Evolutionary conservation across 106 monocot species (phyloP), one percentile per base, ranked within the genome.

Genomic region (Dendrobium nobile): DNA sequence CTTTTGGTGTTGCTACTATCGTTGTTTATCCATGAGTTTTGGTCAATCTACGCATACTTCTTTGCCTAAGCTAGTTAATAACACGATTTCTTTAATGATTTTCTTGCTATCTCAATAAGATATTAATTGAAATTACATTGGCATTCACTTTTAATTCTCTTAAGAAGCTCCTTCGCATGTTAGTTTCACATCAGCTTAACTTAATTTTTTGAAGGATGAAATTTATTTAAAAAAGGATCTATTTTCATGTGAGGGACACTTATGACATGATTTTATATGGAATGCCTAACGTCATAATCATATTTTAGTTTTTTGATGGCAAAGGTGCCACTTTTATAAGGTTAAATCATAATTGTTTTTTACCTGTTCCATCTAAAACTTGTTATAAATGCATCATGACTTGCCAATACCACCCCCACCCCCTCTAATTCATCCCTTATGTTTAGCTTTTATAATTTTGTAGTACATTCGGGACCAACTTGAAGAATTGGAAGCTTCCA

Each of bases 391-490:
- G 54, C 31, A 47, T 45, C 77, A 28, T 75, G 43, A 75, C 44
- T 43, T 77, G 13, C 3, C 7, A 43, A 2, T 54, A 37, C 37
- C 37, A 37, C 37, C 37, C 37, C 37, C 37, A 37, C 37, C 19
- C 78, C 58, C 41, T n/a, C 0, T 45, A 20, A 43, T 68, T 54
- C 17, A 24, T 7, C 17, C 72, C n/a, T 64, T 16, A 28, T 77
- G 16, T 31, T 82, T 79, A 79, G 20, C 4, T 54, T 9, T 61
- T 79, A n/a, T 68, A 24, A 67, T 16, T 77, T 11, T 87, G 81
- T 82, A 94, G 93, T 94, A 87, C 74, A 84, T 94, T 51, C 79
- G 89, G 51, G 79, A 89, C 43, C 91, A 94, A 82, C 82, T 94
- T 79, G 93, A 94, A 73, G 51, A 67, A 22, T 26, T 94, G 75